phyloP scores from a whole-genome alignment of 352 stramenopile species.

The Phytophthora megakarya region DNA sequence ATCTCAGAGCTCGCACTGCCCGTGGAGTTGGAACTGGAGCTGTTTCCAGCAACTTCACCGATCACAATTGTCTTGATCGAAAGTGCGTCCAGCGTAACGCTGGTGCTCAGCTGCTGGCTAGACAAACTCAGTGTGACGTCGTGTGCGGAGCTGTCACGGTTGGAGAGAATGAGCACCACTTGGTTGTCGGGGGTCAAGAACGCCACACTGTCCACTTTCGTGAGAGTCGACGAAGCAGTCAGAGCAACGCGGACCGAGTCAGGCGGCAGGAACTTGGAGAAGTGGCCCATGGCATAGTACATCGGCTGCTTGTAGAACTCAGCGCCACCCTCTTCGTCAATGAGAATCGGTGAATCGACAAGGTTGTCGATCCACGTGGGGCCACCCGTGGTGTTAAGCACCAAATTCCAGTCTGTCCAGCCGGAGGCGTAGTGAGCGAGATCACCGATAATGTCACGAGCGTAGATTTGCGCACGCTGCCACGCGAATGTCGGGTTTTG shows the following conservation, averaged over 20 bases:
- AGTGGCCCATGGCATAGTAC: slow-evolving; percentile 80
- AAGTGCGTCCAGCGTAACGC: slow-evolving; percentile 44
- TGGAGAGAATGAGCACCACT: slow-evolving; percentile 53
- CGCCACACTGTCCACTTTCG: slow-evolving; percentile 51
- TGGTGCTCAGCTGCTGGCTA: slow-evolving; percentile 42
- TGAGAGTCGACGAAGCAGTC: slow-evolving; percentile 33
- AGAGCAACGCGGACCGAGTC: slow-evolving; percentile 54
- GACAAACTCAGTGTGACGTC: slow-evolving; percentile 44
- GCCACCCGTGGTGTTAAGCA: slow-evolving; percentile 72
- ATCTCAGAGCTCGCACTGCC: slow-evolving; percentile 12
- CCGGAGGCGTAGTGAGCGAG: slow-evolving; percentile 74
- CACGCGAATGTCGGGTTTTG: slow-evolving; percentile 53
- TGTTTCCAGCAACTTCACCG: slow-evolving; percentile 32
- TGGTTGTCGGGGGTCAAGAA: slow-evolving; percentile 57
- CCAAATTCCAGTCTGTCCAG: slow-evolving; percentile 91
- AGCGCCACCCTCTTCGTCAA: slow-evolving; percentile 52
- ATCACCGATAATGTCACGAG: slow-evolving; percentile 88
- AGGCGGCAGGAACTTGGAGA: slow-evolving; percentile 70
- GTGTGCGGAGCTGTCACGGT: slow-evolving; percentile 49
- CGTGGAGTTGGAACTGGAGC: slow-evolving; percentile 5
- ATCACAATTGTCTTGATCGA: slow-evolving; percentile 59
- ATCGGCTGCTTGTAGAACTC: slow-evolving; percentile 88
- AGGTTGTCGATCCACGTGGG: slow-evolving; percentile 78
- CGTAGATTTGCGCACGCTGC: slow-evolving; percentile 78
- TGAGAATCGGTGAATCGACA: slow-evolving; percentile 74